These are phyloP conservation scores for Nakazawaea pomicola DNA, from an alignment of 805 yeast genomes.

Conservation along the genomic window DNA sequence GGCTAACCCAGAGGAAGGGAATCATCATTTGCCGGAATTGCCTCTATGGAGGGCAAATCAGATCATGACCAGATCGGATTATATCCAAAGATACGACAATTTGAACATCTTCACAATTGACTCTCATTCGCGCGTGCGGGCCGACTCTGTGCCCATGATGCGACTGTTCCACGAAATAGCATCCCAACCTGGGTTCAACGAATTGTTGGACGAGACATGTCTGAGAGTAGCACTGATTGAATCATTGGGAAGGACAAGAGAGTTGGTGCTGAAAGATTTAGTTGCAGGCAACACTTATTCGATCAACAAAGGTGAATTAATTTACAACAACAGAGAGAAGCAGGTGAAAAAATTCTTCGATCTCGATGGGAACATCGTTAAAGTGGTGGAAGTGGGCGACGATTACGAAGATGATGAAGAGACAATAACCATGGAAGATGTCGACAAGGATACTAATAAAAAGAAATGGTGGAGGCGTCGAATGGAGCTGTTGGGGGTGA, in stretches of 20 bases:
- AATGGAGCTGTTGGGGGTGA: constrained; percentile 24
- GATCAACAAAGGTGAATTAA: constrained; percentile 16
- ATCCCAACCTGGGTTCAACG: constrained; percentile 64
- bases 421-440: constrained; percentile 27
- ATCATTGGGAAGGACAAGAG: constrained; percentile 72
- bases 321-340: constrained; percentile 2
- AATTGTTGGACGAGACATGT: constrained; percentile 57
- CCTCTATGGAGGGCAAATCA: constrained; percentile 84
- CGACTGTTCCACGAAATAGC: constrained; percentile 80
- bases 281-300: constrained; percentile 43
- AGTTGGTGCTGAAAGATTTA: constrained; percentile 66
- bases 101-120: constrained; percentile 78
- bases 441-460: constrained; percentile 23
- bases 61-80: constrained; percentile 81
- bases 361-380: constrained; percentile 11
- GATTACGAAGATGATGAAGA: constrained; percentile 19
- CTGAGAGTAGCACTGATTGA: constrained; percentile 73
- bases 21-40: constrained; percentile 59
- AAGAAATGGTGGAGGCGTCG: constrained; percentile 45
- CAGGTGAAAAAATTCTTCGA: constrained; percentile 15
- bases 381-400: constrained; percentile 13
- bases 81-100: constrained; percentile 68
- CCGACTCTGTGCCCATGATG: constrained; percentile 88
- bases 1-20: not conserved
- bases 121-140: constrained; percentile 64